phyloP scores from a whole-genome alignment of 2,329 filamentous ascomycete species.

The Ceratocystis huliohia region DNA sequence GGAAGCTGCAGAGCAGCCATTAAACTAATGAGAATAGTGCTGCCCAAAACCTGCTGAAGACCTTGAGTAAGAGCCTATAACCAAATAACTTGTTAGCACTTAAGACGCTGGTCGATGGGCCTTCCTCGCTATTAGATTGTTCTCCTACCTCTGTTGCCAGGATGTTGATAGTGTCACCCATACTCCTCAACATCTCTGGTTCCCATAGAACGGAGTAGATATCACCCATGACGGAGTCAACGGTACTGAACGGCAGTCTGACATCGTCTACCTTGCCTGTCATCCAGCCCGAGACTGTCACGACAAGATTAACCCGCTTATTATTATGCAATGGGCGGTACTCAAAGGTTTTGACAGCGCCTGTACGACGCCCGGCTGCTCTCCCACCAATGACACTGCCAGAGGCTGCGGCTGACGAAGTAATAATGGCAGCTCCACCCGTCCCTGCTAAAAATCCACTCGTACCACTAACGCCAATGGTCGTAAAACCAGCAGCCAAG shows the following conservation, averaged over 20 bases:
- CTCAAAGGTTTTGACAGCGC: conserved; percentile 90
- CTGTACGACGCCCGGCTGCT: conserved; percentile 77
- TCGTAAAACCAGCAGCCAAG: conserved; percentile 85
- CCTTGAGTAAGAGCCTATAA: conserved; percentile 80
- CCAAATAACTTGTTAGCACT: conserved; percentile 1
- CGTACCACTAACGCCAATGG: conserved; percentile 84
- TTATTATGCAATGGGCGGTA: conserved; percentile 96
- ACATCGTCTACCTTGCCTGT: conserved; percentile 96
- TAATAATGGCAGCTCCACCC: conserved; percentile 87
- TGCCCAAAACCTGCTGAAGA: conserved; percentile 86
- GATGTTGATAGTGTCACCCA: conserved; percentile 98
- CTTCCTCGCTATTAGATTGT: conserved; percentile 22
- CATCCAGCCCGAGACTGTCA: conserved; percentile 96
- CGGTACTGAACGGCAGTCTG: conserved; percentile 84
- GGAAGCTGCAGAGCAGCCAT: conserved; percentile 93
- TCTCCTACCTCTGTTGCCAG: conserved; percentile 82
- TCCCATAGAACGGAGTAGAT: conserved; percentile 97
- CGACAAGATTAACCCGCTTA: conserved; percentile 88
- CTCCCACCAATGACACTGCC: conserved; percentile 75
- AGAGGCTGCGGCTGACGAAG: conserved; percentile 72
- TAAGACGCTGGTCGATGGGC: not conserved
- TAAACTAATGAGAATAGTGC: conserved; percentile 71
- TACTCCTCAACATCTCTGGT: conserved; percentile 92
- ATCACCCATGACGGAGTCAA: conserved; percentile 96
- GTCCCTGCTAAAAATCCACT: conserved; percentile 79